Conservation (phyloP, 169 alveolate genomes). For the Cryptosporidium tyzzeri region DNA sequence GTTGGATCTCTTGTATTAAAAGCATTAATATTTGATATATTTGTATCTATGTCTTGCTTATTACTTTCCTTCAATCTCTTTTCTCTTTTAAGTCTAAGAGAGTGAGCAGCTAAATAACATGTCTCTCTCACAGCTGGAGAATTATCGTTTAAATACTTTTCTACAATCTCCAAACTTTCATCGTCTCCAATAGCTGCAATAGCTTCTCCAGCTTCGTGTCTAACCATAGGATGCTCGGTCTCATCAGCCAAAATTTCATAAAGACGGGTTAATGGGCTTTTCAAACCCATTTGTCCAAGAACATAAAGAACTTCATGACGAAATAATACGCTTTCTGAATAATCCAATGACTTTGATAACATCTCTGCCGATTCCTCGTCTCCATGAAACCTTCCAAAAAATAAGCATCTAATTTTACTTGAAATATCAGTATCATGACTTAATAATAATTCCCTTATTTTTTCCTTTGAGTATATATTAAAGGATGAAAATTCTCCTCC, state of each 20-base stretch:
- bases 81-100: conserved; percentile 76
- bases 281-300: conserved; percentile 89
- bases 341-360: conserved; percentile 27
- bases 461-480: conserved; percentile 37
- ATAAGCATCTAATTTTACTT: conserved; percentile 62
- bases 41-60: conserved; percentile 41
- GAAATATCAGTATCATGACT: conserved; percentile 37
- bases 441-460: conserved; percentile 8
- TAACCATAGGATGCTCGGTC: conserved; percentile 87
- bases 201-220: conserved; percentile 89
- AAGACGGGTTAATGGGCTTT: conserved; percentile 80
- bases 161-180: conserved; percentile 84
- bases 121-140: conserved; percentile 82
- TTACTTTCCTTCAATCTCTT: conserved; percentile 69
- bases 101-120: conserved; percentile 19
- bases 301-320: conserved; percentile 93
- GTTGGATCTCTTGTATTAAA: conserved; percentile 80
- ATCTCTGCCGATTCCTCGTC: conserved; percentile 60
- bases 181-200: conserved; percentile 80
- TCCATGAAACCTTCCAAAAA: conserved; percentile 66
- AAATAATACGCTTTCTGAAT: conserved; percentile 75
- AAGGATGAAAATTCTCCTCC: conserved; percentile 38
- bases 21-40: conserved; percentile 77
- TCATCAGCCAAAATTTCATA: conserved; percentile 82
- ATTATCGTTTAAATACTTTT: conserved; percentile 84